Conservation (phyloP, 2,329 filamentous ascomycete species). For the Talaromyces sp. region DNA sequence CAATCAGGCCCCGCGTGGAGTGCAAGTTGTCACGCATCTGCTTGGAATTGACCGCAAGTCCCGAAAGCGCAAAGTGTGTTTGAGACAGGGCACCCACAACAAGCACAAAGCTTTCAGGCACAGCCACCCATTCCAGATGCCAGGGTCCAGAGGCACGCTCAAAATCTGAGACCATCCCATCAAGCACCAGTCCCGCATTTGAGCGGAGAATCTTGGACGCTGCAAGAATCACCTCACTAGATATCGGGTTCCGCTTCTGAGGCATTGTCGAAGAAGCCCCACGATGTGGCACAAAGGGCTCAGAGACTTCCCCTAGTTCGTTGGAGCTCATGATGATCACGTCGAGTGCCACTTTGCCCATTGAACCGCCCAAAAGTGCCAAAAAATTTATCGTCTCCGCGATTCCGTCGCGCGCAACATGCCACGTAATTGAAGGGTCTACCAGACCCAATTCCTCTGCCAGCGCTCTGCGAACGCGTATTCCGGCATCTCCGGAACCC, state of each 20-base stretch:
- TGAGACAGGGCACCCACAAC: constrained; percentile 49
- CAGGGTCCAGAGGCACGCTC: constrained; percentile 54
- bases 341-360: constrained; percentile 53
- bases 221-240: constrained; percentile 51
- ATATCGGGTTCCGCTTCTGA: constrained; percentile 55
- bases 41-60: constrained; percentile 46
- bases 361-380: constrained; percentile 47
- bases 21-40: constrained; percentile 48
- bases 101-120: constrained; percentile 50
- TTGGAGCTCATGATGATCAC: constrained; percentile 55
- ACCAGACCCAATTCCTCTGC: constrained; percentile 43
- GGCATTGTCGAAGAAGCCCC: constrained; percentile 54
- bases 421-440: constrained; percentile 53
- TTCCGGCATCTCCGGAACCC: constrained; percentile 41
- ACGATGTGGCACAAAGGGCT: constrained; percentile 51
- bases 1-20: constrained; percentile 49
- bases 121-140: constrained; percentile 54
- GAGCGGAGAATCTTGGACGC: constrained; percentile 49
- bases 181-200: constrained; percentile 47
- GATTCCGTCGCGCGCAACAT: constrained; percentile 49
- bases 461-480: constrained; percentile 45
- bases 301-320: constrained; percentile 49
- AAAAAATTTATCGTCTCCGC: constrained; percentile 51
- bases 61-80: constrained; percentile 48
- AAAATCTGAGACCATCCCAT: constrained; percentile 54